Base-by-base conservation (phyloP, 2,329 filamentous ascomycete species). In the Stemphylium vesicarium region DNA sequence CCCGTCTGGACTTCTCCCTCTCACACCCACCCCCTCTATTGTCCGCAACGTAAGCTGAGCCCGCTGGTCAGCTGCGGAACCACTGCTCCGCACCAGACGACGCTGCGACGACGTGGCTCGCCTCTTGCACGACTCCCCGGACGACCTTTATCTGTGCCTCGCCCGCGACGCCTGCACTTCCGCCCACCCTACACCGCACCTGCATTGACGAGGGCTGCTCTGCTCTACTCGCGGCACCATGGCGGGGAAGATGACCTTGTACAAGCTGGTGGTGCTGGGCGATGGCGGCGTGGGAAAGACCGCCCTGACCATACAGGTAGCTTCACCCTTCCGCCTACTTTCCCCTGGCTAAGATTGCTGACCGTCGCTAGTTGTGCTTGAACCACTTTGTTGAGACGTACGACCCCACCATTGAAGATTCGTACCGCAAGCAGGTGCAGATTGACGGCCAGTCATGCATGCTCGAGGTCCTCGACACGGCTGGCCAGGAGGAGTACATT, bases 381-480 rank as follows among this genome's bases (percentile, higher is more conserved):
- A 96, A 98, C 79, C 95, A 99, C 79, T 99, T 99, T 76, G 93
- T 98, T 71, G 94, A 98, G 81, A 97, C 92, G 10, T 88, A 88
- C 71, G 85, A 88, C 71, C 85, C 85, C 41, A 88, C 85, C 56
- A 88, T 88, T 67, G 85, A 88, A 76, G 85, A 88, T 69, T 88
- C 85, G 39, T 88, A 88, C 72, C 83, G 85, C 59, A 88, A 88
- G 73, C 85, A 88, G 75, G 85, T 88, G 51, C 84, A 96, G 73
- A 98, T 98, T 77, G 95, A 98, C 74, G 86, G 88, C 59, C 91
- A 96, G 77, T 92, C 93, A 39, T 97, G 93, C 81, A 97, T 97
- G 93, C 87, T 97, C 70, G 94, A 98, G 78, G 92, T 96, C 42
- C 85, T 97, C 70, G 95, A 99, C 79, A 99, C 95, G 50, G 95